A percentile compares a stretch with the other conserved stretches of the same genome.
Conservation (phyloP, 1,284 basidiomycete genomes). For the Moesziomyces antarcticus region DNA sequence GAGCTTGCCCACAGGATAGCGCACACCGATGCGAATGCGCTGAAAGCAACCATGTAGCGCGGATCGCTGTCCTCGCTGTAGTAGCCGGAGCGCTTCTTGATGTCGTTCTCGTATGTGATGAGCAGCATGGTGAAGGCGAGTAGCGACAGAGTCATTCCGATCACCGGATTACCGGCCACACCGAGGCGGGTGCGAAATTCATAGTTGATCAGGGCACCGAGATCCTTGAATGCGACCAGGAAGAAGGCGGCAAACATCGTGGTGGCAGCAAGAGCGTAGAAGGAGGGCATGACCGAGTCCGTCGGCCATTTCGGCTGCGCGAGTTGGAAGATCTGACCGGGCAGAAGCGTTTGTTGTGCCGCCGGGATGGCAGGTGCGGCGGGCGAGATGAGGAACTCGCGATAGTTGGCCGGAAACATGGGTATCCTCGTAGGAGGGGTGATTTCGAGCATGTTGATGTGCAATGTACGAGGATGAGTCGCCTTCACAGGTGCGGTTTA, state of each 20-base stretch:
- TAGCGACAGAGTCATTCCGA: slow-evolving; percentile 22
- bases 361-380: slow-evolving; percentile 20
- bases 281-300: slow-evolving; percentile 27
- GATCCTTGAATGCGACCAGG: slow-evolving; percentile 37
- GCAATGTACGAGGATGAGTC: too few species aligned
- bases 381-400: slow-evolving; percentile 30
- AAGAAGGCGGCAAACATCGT: slow-evolving; percentile 29
- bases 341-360: slow-evolving; percentile 23
- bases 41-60: slow-evolving; percentile 23
- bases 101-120: slow-evolving; percentile 44
- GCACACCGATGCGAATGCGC: slow-evolving; percentile 13
- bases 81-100: slow-evolving; percentile 35
- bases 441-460: slow-evolving; percentile 29
- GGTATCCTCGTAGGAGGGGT: slow-evolving; percentile 29
- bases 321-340: slow-evolving; percentile 39
- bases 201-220: slow-evolving; percentile 37
- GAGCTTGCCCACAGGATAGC: slow-evolving; percentile 38
- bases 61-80: slow-evolving; percentile 34
- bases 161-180: slow-evolving; percentile 23
- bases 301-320: slow-evolving; percentile 39
- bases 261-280: slow-evolving; percentile 31
- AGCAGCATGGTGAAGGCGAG: slow-evolving; percentile 31
- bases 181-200: slow-evolving; percentile 18
- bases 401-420: slow-evolving; percentile 37
- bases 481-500: too few species aligned